Conservation (phyloP, 805 yeast species). For the Yamadazyma laniorum region DNA sequence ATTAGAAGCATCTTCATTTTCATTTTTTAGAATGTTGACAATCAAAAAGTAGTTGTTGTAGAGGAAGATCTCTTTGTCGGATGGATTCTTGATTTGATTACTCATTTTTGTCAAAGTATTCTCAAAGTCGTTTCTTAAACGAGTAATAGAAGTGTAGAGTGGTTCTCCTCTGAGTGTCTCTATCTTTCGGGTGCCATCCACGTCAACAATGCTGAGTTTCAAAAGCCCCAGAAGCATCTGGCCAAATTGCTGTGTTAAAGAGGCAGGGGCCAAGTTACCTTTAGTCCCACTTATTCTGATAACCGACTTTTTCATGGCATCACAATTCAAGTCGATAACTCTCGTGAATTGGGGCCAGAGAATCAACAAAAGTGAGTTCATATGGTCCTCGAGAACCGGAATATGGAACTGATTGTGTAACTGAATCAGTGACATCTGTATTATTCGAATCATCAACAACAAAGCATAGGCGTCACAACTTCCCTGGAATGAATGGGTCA, state of each 20-base stretch:
- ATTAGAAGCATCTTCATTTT: conserved; percentile 22
- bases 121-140: conserved; percentile 81
- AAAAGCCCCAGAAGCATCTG: conserved; percentile 68
- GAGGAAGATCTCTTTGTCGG: conserved; percentile 65
- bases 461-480: conserved; percentile 77
- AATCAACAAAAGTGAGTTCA: conserved; percentile 59
- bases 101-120: conserved; percentile 66
- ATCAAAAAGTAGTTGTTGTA: conserved; percentile 69
- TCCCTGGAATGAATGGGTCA: conserved; percentile 26
- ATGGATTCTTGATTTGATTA: conserved; percentile 36
- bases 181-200: conserved; percentile 14
- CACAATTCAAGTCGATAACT: conserved; percentile 75
- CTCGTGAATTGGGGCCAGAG: conserved; percentile 88
- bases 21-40: conserved; percentile 50
- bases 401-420: conserved; percentile 63
- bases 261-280: conserved; percentile 43
- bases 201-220: conserved; percentile 38
- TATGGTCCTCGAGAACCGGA: conserved; percentile 69
- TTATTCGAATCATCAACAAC: conserved; percentile 67
- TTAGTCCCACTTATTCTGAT: conserved; percentile 14
- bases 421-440: conserved; percentile 62
- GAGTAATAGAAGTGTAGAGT: conserved; percentile 59
- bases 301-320: conserved; percentile 51
- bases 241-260: conserved; percentile 77
- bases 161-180: conserved; percentile 58